These are phyloP conservation scores for Penicillium egyptiacum DNA, from an alignment of 495 filamentous ascomycete species.

Conservation along the genomic window DNA sequence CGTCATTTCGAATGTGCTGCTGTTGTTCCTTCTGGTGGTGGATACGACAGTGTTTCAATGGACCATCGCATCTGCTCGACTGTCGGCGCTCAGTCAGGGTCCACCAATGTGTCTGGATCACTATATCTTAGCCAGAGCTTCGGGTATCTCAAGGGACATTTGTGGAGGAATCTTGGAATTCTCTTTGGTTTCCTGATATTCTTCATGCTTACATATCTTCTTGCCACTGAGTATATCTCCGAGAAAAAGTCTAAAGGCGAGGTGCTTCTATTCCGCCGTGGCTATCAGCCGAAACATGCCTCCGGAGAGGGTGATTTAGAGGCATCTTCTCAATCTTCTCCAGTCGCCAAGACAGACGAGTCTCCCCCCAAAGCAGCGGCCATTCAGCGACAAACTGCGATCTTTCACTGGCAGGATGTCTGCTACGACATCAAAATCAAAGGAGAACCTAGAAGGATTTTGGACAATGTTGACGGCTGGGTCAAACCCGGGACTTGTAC, in stretches of 20 bases:
- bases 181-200: conserved; percentile 58
- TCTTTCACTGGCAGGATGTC: conserved; percentile 1
- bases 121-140: conserved; percentile 53
- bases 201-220: conserved; percentile 49
- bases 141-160: conserved; percentile 50
- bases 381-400: background rate
- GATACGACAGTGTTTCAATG: conserved; percentile 36
- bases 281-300: conserved; percentile 28
- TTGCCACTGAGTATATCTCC: conserved; percentile 39
- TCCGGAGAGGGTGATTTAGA: conserved; percentile 12
- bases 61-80: conserved; percentile 44
- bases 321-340: conserved; percentile 37
- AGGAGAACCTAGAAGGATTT: background rate
- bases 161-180: conserved; percentile 67
- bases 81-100: conserved; percentile 52
- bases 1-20: conserved; percentile 44
- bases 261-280: conserved; percentile 37
- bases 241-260: conserved; percentile 36
- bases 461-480: conserved; percentile 11
- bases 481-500: conserved; percentile 43
- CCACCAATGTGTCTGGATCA: conserved; percentile 46
- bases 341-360: conserved; percentile 33
- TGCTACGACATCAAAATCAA: background rate
- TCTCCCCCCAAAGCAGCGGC: conserved; percentile 54
- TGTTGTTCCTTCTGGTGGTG: conserved; percentile 30